Conservation (phyloP, 148 eudicot species). For the Diospyros lotus region DNA sequence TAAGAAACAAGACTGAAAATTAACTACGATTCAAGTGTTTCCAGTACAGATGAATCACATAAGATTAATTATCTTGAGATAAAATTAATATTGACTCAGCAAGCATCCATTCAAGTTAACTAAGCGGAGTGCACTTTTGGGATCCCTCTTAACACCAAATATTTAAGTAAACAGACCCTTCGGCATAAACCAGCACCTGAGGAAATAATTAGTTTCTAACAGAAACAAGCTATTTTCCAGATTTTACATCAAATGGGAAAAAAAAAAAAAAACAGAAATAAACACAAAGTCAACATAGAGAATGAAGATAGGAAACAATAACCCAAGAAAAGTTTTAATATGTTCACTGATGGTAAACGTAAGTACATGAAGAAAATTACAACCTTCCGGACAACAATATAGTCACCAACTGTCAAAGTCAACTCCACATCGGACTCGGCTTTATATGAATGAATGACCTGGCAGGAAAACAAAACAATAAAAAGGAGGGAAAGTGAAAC, state of each 20-base stretch:
- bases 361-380: neutral
- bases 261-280: neutral
- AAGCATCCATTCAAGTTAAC: too few relatives aligned
- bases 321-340: neutral
- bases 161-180: neutral
- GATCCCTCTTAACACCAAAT: neutral
- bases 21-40: too few relatives aligned
- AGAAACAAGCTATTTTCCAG: neutral
- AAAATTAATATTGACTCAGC: too few relatives aligned
- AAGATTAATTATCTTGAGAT: too few relatives aligned
- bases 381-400: constrained; percentile 86
- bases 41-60: too few relatives aligned
- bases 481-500: neutral
- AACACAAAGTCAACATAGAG: neutral
- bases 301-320: neutral
- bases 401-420: constrained; percentile 69
- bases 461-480: constrained; percentile 15
- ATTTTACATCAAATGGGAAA: neutral
- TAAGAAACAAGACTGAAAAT: too few relatives aligned
- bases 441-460: constrained; percentile 77
- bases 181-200: constrained; percentile 3
- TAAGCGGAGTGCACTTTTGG: neutral
- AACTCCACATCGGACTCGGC: constrained; percentile 78
- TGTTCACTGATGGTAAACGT: neutral
- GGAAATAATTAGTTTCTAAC: neutral